These are phyloP conservation scores for Zygosaccharomyces lentus DNA, from an alignment of 805 yeast species.

Conservation along the genomic window DNA sequence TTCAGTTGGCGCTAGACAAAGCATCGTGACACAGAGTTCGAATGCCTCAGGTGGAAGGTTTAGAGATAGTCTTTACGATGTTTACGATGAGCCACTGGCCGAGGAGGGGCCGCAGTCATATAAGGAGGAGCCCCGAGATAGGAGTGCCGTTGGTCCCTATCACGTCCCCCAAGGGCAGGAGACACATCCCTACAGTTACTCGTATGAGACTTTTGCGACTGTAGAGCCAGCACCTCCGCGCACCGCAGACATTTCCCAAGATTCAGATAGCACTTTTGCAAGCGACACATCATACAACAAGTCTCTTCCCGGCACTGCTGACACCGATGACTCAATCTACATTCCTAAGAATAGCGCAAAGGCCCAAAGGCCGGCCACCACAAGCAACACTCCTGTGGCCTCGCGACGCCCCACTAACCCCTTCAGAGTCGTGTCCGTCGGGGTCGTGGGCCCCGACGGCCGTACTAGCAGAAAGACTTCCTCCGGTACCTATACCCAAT, in stretches of 20 bases:
- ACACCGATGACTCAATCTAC: slow-evolving; percentile 9
- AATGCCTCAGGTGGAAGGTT: neutral
- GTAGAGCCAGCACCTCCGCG: slow-evolving; percentile 1
- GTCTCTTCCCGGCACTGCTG: slow-evolving; percentile 4
- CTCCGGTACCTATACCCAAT: slow-evolving; percentile 5
- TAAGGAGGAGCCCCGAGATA: neutral
- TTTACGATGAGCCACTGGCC: neutral
- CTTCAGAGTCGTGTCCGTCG: slow-evolving; percentile 35
- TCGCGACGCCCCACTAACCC: slow-evolving; percentile 27
- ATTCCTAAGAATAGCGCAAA: slow-evolving; percentile 9
- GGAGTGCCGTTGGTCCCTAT: neutral
- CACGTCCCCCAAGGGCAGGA: neutral
- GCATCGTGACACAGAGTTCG: neutral
- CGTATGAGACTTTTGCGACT: slow-evolving; percentile 2
- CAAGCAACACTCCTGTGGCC: slow-evolving; percentile 3
- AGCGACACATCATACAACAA: neutral
- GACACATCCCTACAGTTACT: neutral
- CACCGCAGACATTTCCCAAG: slow-evolving; percentile 15
- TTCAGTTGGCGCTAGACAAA: neutral
- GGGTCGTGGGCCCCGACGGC: slow-evolving; percentile 12
- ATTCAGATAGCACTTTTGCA: neutral
- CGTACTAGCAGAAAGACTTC: slow-evolving; percentile 18
- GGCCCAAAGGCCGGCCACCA: slow-evolving; percentile 5
- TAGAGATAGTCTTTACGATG: slow-evolving; percentile 1
- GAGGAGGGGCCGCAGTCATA: neutral